Evolutionary conservation across 2,329 filamentous ascomycete species (phyloP).

Genomic region (Alternaria alternata): DNA sequence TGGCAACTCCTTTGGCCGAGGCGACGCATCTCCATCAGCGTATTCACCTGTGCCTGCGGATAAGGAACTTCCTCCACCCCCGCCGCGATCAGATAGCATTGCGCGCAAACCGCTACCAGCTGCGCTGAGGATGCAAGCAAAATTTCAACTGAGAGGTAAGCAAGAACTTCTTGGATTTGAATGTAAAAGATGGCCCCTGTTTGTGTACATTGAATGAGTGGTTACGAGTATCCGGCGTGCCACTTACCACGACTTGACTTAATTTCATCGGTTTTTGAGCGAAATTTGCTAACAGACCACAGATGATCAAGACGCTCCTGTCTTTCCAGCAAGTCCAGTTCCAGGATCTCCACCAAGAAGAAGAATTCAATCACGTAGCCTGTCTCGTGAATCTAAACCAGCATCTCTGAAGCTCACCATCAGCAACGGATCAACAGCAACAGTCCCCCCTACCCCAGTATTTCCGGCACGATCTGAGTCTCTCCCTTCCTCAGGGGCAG

Average conservation of each 20-base stretch:
- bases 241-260: slow-evolving; percentile 8
- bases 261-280: slow-evolving; percentile 1
- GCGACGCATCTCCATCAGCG: slow-evolving; percentile 31
- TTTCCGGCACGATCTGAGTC: slow-evolving; percentile 17
- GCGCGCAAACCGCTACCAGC: slow-evolving; percentile 38
- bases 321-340: slow-evolving; percentile 21
- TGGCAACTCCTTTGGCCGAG: slow-evolving; percentile 40
- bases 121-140: slow-evolving; percentile 36
- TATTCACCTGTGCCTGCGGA: slow-evolving; percentile 35
- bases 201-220: neutral
- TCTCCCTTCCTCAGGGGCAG: slow-evolving; percentile 20
- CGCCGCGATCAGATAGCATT: slow-evolving; percentile 34
- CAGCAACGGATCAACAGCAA: slow-evolving; percentile 52
- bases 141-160: slow-evolving; percentile 49
- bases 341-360: slow-evolving; percentile 32
- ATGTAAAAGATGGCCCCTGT: neutral
- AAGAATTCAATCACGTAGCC: slow-evolving; percentile 42
- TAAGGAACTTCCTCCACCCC: slow-evolving; percentile 45
- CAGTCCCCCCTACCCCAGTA: slow-evolving; percentile 36
- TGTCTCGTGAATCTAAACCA: slow-evolving; percentile 47
- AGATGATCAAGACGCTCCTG: slow-evolving; percentile 24
- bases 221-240: slow-evolving; percentile 6
- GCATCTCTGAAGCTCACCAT: slow-evolving; percentile 43
- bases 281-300: slow-evolving; percentile 8
- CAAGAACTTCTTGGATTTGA: neutral